phyloP scores from a whole-genome alignment of 768 basidiomycete species.

The Mrakia gelida region DNA sequence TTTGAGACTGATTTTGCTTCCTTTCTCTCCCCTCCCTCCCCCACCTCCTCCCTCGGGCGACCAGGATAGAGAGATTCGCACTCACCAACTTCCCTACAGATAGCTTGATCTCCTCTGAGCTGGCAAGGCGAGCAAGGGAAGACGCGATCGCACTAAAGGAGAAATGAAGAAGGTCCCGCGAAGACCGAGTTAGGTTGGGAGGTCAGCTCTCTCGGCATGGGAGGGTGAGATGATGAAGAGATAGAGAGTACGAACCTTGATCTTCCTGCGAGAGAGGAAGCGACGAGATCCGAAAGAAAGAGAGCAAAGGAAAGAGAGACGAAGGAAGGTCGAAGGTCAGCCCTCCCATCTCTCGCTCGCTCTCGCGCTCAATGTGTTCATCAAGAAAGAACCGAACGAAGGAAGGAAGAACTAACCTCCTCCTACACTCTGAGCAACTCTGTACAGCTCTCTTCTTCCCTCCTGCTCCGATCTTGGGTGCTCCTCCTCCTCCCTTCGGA shows the following conservation, averaged over 20 bases:
- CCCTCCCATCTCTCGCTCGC: too few relatives aligned
- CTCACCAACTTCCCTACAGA: constrained; percentile 27
- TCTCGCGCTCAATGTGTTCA: neutral
- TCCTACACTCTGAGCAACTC: constrained; percentile 29
- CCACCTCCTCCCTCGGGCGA: neutral
- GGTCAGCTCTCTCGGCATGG: neutral
- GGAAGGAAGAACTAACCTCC: constrained; percentile 22
- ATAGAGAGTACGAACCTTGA: neutral
- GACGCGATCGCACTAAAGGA: neutral
- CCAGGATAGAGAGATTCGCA: neutral
- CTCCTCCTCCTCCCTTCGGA: too few relatives aligned
- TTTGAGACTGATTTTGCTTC: neutral
- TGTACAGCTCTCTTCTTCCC: constrained; percentile 27
- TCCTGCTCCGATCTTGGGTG: neutral
- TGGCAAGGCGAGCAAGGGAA: constrained; percentile 21
- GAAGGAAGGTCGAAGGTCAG: too few relatives aligned
- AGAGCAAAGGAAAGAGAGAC: neutral
- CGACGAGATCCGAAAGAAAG: neutral
- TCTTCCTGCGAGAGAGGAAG: neutral
- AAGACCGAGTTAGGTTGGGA: neutral
- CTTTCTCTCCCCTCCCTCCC: neutral
- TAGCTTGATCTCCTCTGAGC: constrained; percentile 14
- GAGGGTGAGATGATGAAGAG: neutral
- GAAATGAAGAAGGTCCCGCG: neutral
- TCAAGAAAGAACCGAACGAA: too few relatives aligned